Evolutionary conservation across 176 grass and related monocot species (phyloP).

Genomic region (Ensete glaucum): DNA sequence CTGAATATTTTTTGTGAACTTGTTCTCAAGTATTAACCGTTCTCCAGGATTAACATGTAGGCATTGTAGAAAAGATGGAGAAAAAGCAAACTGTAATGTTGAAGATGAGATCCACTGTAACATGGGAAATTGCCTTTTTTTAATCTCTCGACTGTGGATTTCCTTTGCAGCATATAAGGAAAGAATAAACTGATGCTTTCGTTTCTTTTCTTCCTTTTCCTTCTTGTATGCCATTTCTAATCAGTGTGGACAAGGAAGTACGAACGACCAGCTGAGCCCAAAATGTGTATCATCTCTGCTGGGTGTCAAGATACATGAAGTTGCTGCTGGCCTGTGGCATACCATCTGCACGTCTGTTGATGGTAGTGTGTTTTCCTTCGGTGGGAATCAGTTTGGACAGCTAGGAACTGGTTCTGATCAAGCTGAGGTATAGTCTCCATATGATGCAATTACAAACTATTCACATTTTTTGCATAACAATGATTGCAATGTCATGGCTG

Average conservation of each 20-base stretch:
- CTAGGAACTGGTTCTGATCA: slow-evolving; percentile 95
- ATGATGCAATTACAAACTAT: not conserved
- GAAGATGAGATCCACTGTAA: slow-evolving; percentile 25
- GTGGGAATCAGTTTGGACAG: slow-evolving; percentile 97
- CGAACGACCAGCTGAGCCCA: slow-evolving; percentile 84
- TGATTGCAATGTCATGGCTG: slow-evolving; percentile 1
- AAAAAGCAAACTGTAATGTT: slow-evolving; percentile 24
- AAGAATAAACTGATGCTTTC: not conserved
- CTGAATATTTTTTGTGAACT: not conserved
- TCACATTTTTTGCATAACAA: not conserved
- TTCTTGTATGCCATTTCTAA: slow-evolving; percentile 17
- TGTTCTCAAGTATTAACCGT: slow-evolving; percentile 5
- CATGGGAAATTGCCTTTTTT: slow-evolving; percentile 22
- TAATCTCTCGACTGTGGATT: slow-evolving; percentile 1
- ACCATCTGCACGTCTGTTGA: slow-evolving; percentile 80
- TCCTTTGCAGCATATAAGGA: not conserved
- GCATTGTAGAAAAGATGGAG: slow-evolving; percentile 29
- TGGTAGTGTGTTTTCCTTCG: slow-evolving; percentile 92
- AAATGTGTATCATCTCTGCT: slow-evolving; percentile 86
- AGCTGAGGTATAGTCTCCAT: slow-evolving; percentile 52
- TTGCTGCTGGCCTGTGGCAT: slow-evolving; percentile 93
- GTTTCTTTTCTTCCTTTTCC: slow-evolving; percentile 16
- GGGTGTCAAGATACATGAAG: slow-evolving; percentile 66
- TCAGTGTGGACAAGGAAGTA: slow-evolving; percentile 90
- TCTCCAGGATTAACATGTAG: slow-evolving; percentile 29